These are phyloP conservation scores for Dendrocalamus sinicus DNA, from an alignment of 176 grass and related monocot genomes.

Conservation along the genomic window DNA sequence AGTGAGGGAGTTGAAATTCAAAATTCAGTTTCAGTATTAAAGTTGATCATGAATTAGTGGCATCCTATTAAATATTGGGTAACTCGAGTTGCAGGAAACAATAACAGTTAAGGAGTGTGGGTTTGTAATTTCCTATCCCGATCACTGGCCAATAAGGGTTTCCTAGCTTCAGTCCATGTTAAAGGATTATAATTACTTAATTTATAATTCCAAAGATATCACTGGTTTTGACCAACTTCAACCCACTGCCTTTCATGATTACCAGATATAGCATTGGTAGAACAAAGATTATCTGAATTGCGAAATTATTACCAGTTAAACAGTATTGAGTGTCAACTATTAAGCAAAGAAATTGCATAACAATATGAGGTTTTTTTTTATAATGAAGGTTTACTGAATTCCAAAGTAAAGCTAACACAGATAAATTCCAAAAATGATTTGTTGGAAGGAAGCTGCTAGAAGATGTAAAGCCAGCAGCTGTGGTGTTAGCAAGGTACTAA, in stretches of 20 bases:
- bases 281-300: neutral
- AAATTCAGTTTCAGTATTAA: neutral
- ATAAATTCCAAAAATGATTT: slow-evolving; percentile 27
- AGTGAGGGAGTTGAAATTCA: neutral
- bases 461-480: neutral
- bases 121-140: slow-evolving; percentile 1
- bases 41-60: slow-evolving; percentile 4
- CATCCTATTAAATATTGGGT: neutral
- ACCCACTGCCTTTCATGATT: neutral
- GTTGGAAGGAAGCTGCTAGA: neutral
- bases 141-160: neutral
- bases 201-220: slow-evolving; percentile 8
- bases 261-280: slow-evolving; percentile 16
- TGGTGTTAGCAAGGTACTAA: neutral
- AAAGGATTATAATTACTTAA: neutral
- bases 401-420: slow-evolving; percentile 14
- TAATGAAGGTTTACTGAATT: neutral
- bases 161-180: neutral
- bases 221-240: slow-evolving; percentile 15
- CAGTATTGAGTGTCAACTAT: neutral
- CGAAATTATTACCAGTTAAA: neutral
- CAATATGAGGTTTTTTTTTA: neutral
- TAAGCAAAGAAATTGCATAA: slow-evolving; percentile 9
- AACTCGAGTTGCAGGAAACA: slow-evolving; percentile 4
- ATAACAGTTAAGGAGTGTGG: slow-evolving; percentile 4